These are phyloP conservation scores for Davidsoniella virescens DNA, from an alignment of 2,329 filamentous ascomycete species.

Conservation along the genomic window DNA sequence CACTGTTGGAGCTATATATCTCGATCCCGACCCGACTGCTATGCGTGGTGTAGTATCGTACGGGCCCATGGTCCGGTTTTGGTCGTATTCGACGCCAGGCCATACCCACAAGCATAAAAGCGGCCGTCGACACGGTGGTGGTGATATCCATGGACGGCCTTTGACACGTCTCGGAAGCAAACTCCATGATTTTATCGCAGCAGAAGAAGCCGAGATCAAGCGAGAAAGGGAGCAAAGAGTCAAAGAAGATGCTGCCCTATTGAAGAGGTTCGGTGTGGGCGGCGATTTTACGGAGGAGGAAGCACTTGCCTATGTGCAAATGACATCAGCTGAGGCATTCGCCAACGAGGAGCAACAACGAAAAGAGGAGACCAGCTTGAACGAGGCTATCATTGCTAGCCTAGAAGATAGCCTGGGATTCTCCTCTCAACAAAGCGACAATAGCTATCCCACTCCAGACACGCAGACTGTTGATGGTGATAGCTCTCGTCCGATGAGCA, in stretches of 20 bases:
- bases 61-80: slow-evolving; percentile 76
- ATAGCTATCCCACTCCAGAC: too few species aligned
- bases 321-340: slow-evolving; percentile 47
- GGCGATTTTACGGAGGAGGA: slow-evolving; percentile 50
- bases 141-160: slow-evolving; percentile 36
- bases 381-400: neutral
- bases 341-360: slow-evolving; percentile 40
- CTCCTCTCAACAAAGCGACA: too few species aligned
- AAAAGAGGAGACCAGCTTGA: neutral
- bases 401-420: too few species aligned
- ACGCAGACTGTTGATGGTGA: too few species aligned
- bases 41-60: slow-evolving; percentile 77
- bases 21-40: slow-evolving; percentile 76
- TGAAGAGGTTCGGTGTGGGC: slow-evolving; percentile 70
- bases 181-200: slow-evolving; percentile 66
- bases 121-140: slow-evolving; percentile 51
- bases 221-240: slow-evolving; percentile 50
- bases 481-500: neutral
- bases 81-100: slow-evolving; percentile 27
- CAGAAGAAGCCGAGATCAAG: slow-evolving; percentile 69
- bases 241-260: slow-evolving; percentile 54
- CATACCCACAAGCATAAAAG: too few species aligned
- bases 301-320: slow-evolving; percentile 45
- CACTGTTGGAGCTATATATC: slow-evolving; percentile 64
- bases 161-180: slow-evolving; percentile 38